Evolutionary conservation across 176 grass and related monocot species (phyloP).

Genomic region (Olyra latifolia): DNA sequence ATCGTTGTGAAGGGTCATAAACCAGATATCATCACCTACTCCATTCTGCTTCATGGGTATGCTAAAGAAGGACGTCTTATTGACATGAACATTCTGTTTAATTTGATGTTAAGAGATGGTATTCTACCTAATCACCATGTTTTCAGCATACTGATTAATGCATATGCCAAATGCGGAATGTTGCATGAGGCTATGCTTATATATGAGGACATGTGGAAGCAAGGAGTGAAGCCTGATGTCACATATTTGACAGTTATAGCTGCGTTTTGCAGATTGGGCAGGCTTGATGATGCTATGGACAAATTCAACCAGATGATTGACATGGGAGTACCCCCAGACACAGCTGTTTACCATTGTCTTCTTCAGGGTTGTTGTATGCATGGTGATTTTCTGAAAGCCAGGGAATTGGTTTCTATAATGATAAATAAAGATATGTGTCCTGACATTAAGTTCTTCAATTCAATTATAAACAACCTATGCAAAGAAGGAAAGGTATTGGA

Average conservation of each 20-base stretch:
- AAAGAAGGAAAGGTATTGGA: conserved; percentile 23
- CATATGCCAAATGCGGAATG: neutral
- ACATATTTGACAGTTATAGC: neutral
- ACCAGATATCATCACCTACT: neutral
- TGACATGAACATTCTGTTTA: neutral
- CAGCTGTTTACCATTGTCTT: neutral
- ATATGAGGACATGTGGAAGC: neutral
- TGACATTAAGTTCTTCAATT: neutral
- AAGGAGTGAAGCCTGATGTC: neutral
- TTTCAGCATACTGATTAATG: conserved; percentile 8
- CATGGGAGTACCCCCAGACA: neutral
- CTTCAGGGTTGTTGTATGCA: conserved; percentile 3
- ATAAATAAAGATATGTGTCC: neutral
- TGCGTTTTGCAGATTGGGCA: neutral
- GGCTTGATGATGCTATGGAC: conserved; percentile 13
- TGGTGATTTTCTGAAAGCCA: conserved; percentile 20
- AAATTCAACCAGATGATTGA: neutral
- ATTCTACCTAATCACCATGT: neutral
- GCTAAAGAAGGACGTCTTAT: neutral
- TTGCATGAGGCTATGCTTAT: neutral
- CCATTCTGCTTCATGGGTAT: neutral
- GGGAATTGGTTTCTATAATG: conserved; percentile 38
- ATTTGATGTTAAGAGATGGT: neutral
- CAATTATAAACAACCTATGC: conserved; percentile 15
- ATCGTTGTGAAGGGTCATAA: neutral